Evolutionary conservation across 495 filamentous ascomycete species (phyloP).

Genomic region (Xylaria venustula): DNA sequence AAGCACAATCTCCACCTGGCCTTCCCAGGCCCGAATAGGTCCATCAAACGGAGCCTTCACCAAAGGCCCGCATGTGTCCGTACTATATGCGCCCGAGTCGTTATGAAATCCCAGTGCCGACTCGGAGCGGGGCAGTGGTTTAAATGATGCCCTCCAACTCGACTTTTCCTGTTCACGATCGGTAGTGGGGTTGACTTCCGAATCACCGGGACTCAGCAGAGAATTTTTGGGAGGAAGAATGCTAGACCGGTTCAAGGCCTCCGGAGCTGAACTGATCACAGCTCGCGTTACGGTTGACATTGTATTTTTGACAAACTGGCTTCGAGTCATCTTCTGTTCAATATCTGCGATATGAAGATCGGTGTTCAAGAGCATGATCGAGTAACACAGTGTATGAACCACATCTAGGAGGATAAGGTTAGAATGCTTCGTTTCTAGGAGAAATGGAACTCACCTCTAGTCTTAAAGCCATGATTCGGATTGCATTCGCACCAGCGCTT

Average conservation of each 20-base stretch:
- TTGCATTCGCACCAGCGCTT: slow-evolving; percentile 94
- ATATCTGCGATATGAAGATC: slow-evolving; percentile 95
- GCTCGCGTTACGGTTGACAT: slow-evolving; percentile 83
- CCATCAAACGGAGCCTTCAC: slow-evolving; percentile 79
- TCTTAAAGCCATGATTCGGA: slow-evolving; percentile 90
- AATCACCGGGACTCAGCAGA: slow-evolving; percentile 26
- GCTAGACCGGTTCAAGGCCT: slow-evolving; percentile 59
- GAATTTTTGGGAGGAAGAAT: slow-evolving; percentile 40
- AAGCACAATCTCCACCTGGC: slow-evolving; percentile 82
- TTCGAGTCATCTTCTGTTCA: slow-evolving; percentile 91
- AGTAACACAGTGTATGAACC: slow-evolving; percentile 96
- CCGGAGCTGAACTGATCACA: slow-evolving; percentile 65
- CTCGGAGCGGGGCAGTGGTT: slow-evolving; percentile 43
- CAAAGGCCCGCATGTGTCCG: slow-evolving; percentile 59
- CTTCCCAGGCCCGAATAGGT: slow-evolving; percentile 77
- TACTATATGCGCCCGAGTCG: slow-evolving; percentile 19
- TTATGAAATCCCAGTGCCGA: slow-evolving; percentile 38
- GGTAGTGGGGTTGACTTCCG: slow-evolving; percentile 30
- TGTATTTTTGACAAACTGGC: slow-evolving; percentile 94
- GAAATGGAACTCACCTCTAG: slow-evolving; percentile 71
- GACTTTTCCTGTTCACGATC: slow-evolving; percentile 47
- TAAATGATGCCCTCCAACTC: slow-evolving; percentile 46
- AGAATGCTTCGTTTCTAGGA: no score
- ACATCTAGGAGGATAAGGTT: slow-evolving; percentile 58
- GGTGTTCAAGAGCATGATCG: slow-evolving; percentile 90